Evolutionary conservation across 768 basidiomycete genomes (phyloP).

Genomic region (Psilocybe subaeruginosa): DNA sequence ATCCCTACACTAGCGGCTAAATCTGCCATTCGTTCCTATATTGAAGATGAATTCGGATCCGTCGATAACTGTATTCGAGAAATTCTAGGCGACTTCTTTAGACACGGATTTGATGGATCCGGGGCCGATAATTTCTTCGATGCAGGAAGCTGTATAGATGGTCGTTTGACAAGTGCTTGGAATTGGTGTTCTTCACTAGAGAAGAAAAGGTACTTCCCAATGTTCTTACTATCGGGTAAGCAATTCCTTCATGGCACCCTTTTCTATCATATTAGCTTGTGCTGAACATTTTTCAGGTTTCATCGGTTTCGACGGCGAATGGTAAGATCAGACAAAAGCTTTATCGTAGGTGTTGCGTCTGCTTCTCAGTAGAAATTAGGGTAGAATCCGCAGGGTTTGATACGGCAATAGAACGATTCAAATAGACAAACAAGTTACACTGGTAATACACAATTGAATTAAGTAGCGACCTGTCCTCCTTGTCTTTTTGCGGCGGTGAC

Average conservation of each 20-base stretch:
- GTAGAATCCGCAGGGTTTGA: background rate
- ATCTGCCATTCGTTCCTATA: constrained; percentile 73
- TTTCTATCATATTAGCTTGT: constrained; percentile 2
- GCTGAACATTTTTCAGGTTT: constrained; percentile 52
- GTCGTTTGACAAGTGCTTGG: constrained; percentile 87
- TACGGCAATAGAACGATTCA: constrained; percentile 2
- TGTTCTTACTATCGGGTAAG: constrained; percentile 79
- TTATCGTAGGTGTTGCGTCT: background rate
- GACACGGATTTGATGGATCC: constrained; percentile 87
- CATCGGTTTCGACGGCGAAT: constrained; percentile 84
- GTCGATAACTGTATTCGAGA: constrained; percentile 68
- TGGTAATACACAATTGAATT: constrained; percentile 15
- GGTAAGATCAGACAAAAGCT: constrained; percentile 42
- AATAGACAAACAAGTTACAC: constrained; percentile 5
- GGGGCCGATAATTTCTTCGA: constrained; percentile 93
- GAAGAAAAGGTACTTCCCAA: constrained; percentile 83
- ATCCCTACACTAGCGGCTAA: constrained; percentile 68
- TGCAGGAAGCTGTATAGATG: constrained; percentile 85
- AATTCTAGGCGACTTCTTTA: constrained; percentile 83
- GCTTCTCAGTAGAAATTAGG: background rate
- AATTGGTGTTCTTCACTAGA: constrained; percentile 88
- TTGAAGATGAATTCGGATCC: constrained; percentile 84
- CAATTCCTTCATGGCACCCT: constrained; percentile 2
- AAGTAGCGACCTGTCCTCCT: constrained; percentile 35
- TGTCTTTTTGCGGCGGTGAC: constrained; percentile 59